Conservation (phyloP, 768 basidiomycete species). For the Dioszegia crocea region DNA sequence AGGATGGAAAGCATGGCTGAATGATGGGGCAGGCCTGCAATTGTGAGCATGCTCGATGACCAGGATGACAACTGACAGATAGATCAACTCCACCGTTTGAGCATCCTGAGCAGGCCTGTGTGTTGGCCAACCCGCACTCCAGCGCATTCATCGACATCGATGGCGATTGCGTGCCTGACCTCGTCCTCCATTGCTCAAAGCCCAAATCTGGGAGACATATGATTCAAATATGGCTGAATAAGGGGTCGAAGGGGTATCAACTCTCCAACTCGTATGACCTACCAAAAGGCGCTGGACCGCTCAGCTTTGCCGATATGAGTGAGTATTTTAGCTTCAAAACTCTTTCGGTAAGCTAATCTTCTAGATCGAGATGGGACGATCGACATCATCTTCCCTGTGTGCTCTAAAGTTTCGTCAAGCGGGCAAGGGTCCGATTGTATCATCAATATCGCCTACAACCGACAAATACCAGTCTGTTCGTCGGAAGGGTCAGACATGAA, state of each 20-base stretch:
- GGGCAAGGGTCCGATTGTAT: slow-evolving; percentile 73
- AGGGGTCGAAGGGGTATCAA: slow-evolving; percentile 69
- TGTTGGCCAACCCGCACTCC: slow-evolving; percentile 80
- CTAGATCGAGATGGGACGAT: slow-evolving; percentile 90
- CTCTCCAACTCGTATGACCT: slow-evolving; percentile 65
- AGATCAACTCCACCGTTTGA: slow-evolving; percentile 63
- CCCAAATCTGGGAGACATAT: slow-evolving; percentile 56
- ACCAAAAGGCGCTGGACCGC: slow-evolving; percentile 69
- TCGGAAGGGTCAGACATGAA: slow-evolving; percentile 56
- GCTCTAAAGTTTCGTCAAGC: slow-evolving; percentile 61
- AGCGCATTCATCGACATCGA: slow-evolving; percentile 91
- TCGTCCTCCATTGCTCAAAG: slow-evolving; percentile 82
- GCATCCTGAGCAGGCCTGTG: slow-evolving; percentile 60
- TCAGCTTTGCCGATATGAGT: slow-evolving; percentile 91
- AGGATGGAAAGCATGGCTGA: slow-evolving; percentile 62
- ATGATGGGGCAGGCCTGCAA: slow-evolving; percentile 68
- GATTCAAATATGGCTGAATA: slow-evolving; percentile 90
- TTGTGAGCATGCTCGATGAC: slow-evolving; percentile 55
- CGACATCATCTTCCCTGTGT: slow-evolving; percentile 88
- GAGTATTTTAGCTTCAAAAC: too few species aligned
- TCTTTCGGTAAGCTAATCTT: neutral
- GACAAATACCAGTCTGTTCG: slow-evolving; percentile 77
- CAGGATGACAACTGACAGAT: neutral
- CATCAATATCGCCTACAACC: slow-evolving; percentile 90
- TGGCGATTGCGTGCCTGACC: slow-evolving; percentile 91